Evolutionary conservation across 192 early-diverging fungal genomes (phyloP), one percentile per base, ranked within the genome.

Genomic region (Geranomyces variabilis): DNA sequence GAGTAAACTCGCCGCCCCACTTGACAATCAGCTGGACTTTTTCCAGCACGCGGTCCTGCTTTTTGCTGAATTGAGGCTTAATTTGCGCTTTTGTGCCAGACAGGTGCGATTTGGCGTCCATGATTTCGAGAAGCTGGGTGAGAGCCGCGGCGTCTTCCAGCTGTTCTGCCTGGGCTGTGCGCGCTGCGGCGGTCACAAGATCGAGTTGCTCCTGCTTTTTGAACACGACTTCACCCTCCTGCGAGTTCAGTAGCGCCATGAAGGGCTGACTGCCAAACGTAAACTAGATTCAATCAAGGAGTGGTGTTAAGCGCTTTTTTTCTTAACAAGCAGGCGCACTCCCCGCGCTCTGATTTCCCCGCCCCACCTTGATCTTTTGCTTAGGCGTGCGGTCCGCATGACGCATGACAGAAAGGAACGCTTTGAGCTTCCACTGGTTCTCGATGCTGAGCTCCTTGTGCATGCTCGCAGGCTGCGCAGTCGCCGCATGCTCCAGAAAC

Each of bases 371-470:
- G 75, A 92, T 85, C 82, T 99, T 99, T 75, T 96, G 95, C 82
- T 99, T 99, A 55, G 96, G 96, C 17, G 96, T 99, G 28, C 96
- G 82, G 71, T 99, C 96, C 24, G 90, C 95, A 77, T 99, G 96
- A 47, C 96, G 88, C 64, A 97, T 90, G 0, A 99, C 94, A 1
- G 90, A 92, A 13, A 97, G 74, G 73, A 97, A 96, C 8, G 90
- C 93, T 81, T 99, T 99, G 29, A 99, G 81, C 55, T 86, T 81
- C 96, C 96, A 99, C 30, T 92, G 90, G 69, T 88, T 90, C 69
- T 93, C 92, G 31, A 90, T 86, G 36, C 86, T 86, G 19, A 29
- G 62, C 48, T 71, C 74, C 60, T 73, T 68, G 44, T 46, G 56
- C 28, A 80, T 28, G 12, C 47, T 61, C 0, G 34, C 73, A 21